Evolutionary conservation across 1,284 basidiomycete genomes (phyloP).

Genomic region (Psilocybe mexicana): DNA sequence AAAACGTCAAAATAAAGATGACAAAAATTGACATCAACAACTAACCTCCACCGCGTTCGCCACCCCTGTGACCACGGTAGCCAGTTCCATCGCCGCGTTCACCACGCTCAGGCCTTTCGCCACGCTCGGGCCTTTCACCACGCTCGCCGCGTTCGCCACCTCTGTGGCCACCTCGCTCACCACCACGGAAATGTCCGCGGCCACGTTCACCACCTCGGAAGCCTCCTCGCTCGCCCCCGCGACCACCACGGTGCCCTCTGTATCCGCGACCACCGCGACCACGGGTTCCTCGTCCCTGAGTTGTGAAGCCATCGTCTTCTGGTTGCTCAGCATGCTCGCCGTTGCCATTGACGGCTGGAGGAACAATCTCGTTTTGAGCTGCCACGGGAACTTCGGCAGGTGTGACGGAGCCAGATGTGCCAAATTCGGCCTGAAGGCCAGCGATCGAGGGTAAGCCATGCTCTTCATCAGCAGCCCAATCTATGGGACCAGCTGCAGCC

Average conservation of each 20-base stretch:
- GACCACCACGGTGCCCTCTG: conserved; percentile 35
- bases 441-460: conserved; percentile 59
- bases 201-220: conserved; percentile 42
- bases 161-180: conserved; percentile 41
- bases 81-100: neutral
- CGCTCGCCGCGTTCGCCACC: conserved; percentile 38
- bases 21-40: neutral
- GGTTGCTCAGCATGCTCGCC: conserved; percentile 25
- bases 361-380: conserved; percentile 20
- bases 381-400: conserved; percentile 51
- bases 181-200: conserved; percentile 38
- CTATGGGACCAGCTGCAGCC: conserved; percentile 37
- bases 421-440: conserved; percentile 53
- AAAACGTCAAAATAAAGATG: neutral
- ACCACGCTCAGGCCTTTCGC: neutral
- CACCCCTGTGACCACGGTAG: neutral
- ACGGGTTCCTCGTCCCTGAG: conserved; percentile 43
- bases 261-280: conserved; percentile 40
- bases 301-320: conserved; percentile 70
- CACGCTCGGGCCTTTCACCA: conserved; percentile 19
- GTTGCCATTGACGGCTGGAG: conserved; percentile 28
- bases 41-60: conserved; percentile 2
- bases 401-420: conserved; percentile 52
- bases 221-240: conserved; percentile 39
- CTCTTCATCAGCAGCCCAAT: conserved; percentile 66